phyloP scores from a whole-genome alignment of 2,329 filamentous ascomycete species.

The Xylariaceae sp. region DNA sequence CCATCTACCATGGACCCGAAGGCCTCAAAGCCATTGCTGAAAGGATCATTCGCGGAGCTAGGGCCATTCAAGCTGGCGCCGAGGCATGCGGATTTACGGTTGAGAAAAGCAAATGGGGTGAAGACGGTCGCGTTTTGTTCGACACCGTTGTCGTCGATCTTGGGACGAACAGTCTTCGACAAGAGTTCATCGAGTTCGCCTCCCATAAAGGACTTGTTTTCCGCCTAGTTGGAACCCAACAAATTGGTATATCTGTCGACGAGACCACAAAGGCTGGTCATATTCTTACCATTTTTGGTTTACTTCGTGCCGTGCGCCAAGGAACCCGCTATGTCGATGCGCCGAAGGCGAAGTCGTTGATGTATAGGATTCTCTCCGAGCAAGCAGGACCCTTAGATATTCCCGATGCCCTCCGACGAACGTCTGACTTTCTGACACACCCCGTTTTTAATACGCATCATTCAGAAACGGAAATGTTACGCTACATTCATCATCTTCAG shows the following conservation, averaged over 20 bases:
- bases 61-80: slow-evolving; percentile 70
- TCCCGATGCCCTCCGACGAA: slow-evolving; percentile 69
- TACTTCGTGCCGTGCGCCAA: slow-evolving; percentile 19
- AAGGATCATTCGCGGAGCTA: slow-evolving; percentile 73
- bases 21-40: slow-evolving; percentile 85
- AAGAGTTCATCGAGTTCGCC: slow-evolving; percentile 58
- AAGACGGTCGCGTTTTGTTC: slow-evolving; percentile 68
- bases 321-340: background rate
- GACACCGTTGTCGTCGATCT: slow-evolving; percentile 78
- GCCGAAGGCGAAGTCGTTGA: background rate
- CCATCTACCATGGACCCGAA: slow-evolving; percentile 87
- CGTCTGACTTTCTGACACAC: slow-evolving; percentile 80
- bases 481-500: slow-evolving; percentile 91
- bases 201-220: slow-evolving; percentile 63
- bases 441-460: slow-evolving; percentile 95
- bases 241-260: slow-evolving; percentile 78
- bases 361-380: slow-evolving; percentile 45
- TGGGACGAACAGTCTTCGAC: slow-evolving; percentile 52
- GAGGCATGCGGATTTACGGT: slow-evolving; percentile 68
- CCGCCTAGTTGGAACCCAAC: slow-evolving; percentile 63
- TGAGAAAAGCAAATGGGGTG: slow-evolving; percentile 60
- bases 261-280: slow-evolving; percentile 68
- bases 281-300: slow-evolving; percentile 43
- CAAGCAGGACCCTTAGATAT: slow-evolving; percentile 50
- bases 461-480: slow-evolving; percentile 90